Conservation (phyloP, 306 rosid species). For the Canavalia ensiformis region DNA sequence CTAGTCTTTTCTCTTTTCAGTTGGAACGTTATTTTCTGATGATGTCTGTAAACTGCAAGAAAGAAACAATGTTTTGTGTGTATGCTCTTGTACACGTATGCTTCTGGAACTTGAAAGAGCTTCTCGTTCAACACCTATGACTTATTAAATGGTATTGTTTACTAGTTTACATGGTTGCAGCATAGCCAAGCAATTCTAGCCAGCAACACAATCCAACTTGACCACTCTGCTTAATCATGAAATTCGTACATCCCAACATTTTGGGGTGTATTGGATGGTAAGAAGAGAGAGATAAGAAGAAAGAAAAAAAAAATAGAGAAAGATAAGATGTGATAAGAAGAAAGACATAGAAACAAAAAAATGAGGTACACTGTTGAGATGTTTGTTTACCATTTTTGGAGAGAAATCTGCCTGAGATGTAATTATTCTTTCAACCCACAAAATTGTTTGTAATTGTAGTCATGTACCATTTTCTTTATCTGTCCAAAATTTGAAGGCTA, state of each 20-base stretch:
- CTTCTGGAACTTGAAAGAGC: slow-evolving; percentile 29
- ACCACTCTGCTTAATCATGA: background rate
- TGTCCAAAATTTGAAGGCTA: background rate
- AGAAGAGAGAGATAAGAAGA: too few species aligned
- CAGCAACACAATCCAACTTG: slow-evolving; percentile 23
- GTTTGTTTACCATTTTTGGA: too few species aligned
- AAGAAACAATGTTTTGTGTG: slow-evolving; percentile 15
- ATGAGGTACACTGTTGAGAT: too few species aligned
- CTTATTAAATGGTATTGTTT: background rate
- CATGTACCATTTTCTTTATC: background rate
- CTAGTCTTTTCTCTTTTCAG: background rate
- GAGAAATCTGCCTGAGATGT: background rate
- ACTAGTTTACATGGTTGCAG: slow-evolving; percentile 34
- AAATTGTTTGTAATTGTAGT: background rate
- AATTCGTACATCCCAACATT: too few species aligned
- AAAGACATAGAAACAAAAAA: too few species aligned
- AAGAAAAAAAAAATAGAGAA: too few species aligned
- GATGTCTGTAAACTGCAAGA: background rate
- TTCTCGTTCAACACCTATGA: slow-evolving; percentile 31
- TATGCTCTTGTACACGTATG: slow-evolving; percentile 39
- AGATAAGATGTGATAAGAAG: too few species aligned
- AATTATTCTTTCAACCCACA: slow-evolving; percentile 14
- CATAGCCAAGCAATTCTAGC: slow-evolving; percentile 33
- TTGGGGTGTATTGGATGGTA: too few species aligned
- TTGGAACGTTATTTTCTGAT: background rate